Evolutionary conservation across 768 basidiomycete species (phyloP), one percentile per base, ranked within the genome.

Genomic region (Chalciporus sphaerocephalus): DNA sequence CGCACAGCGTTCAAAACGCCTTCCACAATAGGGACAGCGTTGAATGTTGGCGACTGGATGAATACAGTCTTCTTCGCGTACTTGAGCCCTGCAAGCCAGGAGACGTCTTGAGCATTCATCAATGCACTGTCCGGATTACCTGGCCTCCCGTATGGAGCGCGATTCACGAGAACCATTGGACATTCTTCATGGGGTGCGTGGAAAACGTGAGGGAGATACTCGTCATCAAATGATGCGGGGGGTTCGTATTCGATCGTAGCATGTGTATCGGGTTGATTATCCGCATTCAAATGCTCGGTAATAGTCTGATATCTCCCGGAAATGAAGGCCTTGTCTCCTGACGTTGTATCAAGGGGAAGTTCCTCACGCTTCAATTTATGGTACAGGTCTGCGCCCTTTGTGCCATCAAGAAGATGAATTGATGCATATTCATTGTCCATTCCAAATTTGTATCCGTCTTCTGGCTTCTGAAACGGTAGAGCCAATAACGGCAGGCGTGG

Each of bases 11-110:
- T 74, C 54, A 85, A 67, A 45, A 79, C 67, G 8, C 74, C 80
- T 13, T 75, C 68, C 17, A 85, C 74, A 22, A 83, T 73, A 3
- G 83, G 85, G 15, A 62, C 64, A 4, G 85, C 83, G 48, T 87
- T 87, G 48, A 85, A 74, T 7, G 82, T 84, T 1, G 85, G 85
- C 0, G 81, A 79, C 71, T 87, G 85, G 44, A 87, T 81, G 65
- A 87, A 84, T n/a, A 86, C 73, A 40, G 65, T 75, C 55, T 73
- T 73, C 58, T 73, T 65, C 7, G 85, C 83, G 46, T 79, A 76
- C 44, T 74, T 68, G 54, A 85, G 70, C 2, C 72, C 84, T 17
- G 80, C 76, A 32, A 87, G 70, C 82, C 83, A 86, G 5, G 83
- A 82, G 7, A 74, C 74, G 48, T 83, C 80, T 60, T 87, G 85